Conservation (phyloP, 202 grass and related monocot species). For the Brachypodium distachyon region DNA sequence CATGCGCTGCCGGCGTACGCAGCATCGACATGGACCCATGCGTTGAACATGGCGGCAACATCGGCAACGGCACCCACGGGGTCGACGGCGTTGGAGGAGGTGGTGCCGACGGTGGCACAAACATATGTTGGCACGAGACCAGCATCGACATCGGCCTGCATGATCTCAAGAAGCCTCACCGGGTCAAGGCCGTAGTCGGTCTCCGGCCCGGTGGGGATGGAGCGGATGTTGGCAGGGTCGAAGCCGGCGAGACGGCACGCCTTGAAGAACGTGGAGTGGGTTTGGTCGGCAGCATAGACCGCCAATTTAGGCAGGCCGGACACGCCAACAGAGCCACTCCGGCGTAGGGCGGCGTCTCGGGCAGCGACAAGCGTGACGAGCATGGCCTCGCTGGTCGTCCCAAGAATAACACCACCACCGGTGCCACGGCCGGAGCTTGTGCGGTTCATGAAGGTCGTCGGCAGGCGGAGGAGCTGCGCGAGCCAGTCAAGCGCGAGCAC, state of each 20-base stretch:
- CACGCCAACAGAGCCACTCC: not conserved
- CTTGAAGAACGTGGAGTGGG: slow-evolving; percentile 44
- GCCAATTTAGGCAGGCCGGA: not conserved
- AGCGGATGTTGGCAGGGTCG: slow-evolving; percentile 28
- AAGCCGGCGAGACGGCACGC: slow-evolving; percentile 39
- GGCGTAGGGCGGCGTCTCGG: slow-evolving; percentile 26
- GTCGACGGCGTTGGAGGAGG: no score
- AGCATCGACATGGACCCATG: slow-evolving; percentile 55
- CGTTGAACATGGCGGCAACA: slow-evolving; percentile 4
- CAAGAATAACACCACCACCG: not conserved
- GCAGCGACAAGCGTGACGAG: slow-evolving; percentile 46
- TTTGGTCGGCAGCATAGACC: slow-evolving; percentile 47
- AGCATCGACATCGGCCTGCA: slow-evolving; percentile 13
- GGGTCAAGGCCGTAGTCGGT: slow-evolving; percentile 27
- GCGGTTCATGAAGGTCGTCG: slow-evolving; percentile 23
- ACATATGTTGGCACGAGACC: slow-evolving; percentile 38
- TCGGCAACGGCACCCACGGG: slow-evolving; percentile 25
- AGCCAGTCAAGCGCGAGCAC: slow-evolving; percentile 56
- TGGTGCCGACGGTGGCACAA: slow-evolving; percentile 55
- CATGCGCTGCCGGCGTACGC: no score
- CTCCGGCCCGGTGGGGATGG: not conserved
- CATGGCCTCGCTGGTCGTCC: slow-evolving; percentile 37
- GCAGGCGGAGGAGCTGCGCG: slow-evolving; percentile 39
- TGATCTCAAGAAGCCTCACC: not conserved
- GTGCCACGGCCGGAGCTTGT: not conserved